Percentiles rank a stretch among this genome's conserved stretches.
Conservation (phyloP, 1,284 basidiomycete genomes). For the Peniophora sp. region DNA sequence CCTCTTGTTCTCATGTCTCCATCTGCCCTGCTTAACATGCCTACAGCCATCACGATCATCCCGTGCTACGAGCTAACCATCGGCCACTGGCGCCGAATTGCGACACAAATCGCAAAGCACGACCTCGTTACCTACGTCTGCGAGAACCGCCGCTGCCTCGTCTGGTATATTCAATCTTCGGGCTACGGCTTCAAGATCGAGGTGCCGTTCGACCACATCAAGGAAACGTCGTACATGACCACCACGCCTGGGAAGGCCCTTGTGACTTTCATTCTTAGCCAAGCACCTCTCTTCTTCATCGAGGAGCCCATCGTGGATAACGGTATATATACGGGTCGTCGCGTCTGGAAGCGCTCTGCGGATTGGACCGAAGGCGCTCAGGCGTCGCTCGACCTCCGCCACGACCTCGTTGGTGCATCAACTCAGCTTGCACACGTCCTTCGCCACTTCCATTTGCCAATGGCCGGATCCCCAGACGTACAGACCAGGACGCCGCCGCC, state of each 20-base stretch:
- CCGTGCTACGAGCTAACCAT: conserved; percentile 67
- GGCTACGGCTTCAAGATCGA: conserved; percentile 79
- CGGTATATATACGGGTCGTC: conserved; percentile 15
- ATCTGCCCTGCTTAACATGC: neutral
- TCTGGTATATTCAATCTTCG: conserved; percentile 69
- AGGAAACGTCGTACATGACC: conserved; percentile 49
- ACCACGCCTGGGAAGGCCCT: conserved; percentile 47
- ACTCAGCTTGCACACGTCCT: conserved; percentile 53
- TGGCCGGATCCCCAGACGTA: neutral
- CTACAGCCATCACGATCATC: conserved; percentile 61
- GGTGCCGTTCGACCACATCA: conserved; percentile 58
- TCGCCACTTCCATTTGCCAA: conserved; percentile 31
- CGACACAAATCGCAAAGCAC: conserved; percentile 41
- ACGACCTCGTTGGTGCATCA: conserved; percentile 59
- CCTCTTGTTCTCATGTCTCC: neutral
- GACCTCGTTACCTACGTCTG: conserved; percentile 72
- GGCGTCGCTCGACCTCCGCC: conserved; percentile 55
- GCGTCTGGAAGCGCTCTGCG: conserved; percentile 56
- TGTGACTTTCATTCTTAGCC: conserved; percentile 55
- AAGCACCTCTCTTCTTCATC: conserved; percentile 60
- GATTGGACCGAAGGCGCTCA: conserved; percentile 77
- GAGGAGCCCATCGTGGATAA: conserved; percentile 30
- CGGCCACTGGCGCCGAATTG: conserved; percentile 70
- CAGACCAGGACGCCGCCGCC: neutral
- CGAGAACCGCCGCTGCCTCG: conserved; percentile 53